Conservation (phyloP, 805 yeast genomes). For the Scheffersomyces amazonensis region DNA sequence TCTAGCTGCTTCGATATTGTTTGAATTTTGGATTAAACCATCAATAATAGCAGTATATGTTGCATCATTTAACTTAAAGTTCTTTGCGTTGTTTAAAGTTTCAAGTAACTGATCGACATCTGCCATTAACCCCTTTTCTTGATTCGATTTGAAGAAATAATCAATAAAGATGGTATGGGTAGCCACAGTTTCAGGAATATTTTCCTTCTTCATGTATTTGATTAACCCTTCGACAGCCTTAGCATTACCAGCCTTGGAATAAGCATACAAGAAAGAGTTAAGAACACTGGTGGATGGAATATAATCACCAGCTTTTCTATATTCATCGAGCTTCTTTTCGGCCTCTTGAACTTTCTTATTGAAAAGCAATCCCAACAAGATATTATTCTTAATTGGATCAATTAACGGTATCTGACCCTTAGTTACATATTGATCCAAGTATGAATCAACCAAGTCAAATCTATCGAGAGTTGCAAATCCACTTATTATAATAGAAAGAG, state of each 20-base stretch:
- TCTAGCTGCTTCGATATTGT: slow-evolving; percentile 51
- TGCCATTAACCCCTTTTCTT: slow-evolving; percentile 42
- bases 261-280: slow-evolving; percentile 48
- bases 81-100: slow-evolving; percentile 32
- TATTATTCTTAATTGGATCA: slow-evolving; percentile 40
- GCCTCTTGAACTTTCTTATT: slow-evolving; percentile 43
- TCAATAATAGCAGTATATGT: slow-evolving; percentile 53
- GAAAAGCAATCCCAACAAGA: slow-evolving; percentile 43
- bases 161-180: slow-evolving; percentile 63
- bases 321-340: slow-evolving; percentile 37
- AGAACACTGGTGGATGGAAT: slow-evolving; percentile 47
- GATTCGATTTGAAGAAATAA: slow-evolving; percentile 45
- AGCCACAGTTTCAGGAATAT: slow-evolving; percentile 54
- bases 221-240: slow-evolving; percentile 50
- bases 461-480: slow-evolving; percentile 42
- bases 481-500: slow-evolving; percentile 47
- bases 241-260: slow-evolving; percentile 38
- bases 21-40: slow-evolving; percentile 48
- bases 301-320: slow-evolving; percentile 25
- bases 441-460: slow-evolving; percentile 41
- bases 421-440: slow-evolving; percentile 25
- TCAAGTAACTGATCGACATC: slow-evolving; percentile 38
- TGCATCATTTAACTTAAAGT: slow-evolving; percentile 33
- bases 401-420: slow-evolving; percentile 26
- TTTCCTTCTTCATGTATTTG: slow-evolving; percentile 37